Evolutionary conservation across 106 monocot species (phyloP), one percentile per base, ranked within the genome.

Genomic region (Platanthera zijinensis): DNA sequence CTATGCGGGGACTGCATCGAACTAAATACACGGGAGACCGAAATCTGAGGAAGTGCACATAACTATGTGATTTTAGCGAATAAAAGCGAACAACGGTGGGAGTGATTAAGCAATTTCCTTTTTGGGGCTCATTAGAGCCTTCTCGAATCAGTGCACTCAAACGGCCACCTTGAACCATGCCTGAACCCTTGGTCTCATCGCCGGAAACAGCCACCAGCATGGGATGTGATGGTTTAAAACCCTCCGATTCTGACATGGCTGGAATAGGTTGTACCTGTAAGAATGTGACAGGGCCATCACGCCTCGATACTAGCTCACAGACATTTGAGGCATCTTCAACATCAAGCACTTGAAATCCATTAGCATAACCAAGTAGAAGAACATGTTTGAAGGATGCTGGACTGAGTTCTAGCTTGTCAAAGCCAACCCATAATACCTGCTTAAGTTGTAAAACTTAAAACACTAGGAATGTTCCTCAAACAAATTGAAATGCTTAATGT

Each of bases 321-420:
- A 97, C 91, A 86, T 93, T 86, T 10, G 91, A 91, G n/a, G 93
- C 85, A 89, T 97, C 91, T 71, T 93, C 96, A 71, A 97, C 96
- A 85, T 97, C 93, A 74, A 97, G 84, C 7, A 97, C 93, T 89
- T 97, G 96, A 78, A 97, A 97, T 10, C 96, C 96, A 85, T 91
- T 97, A 30, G 87, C 68, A 77, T 93, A 97, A 71, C 96, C 93
- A 75, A 93, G 80, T 64, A 97, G 80, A 69, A 97, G 81, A 59
- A 93, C 93, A 87, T 82, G 80, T 78, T 88, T 93, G 80, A 89
- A 97, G 22, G 76, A 83, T 82, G 84, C 0, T 2, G 83, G 75
- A 79, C 87, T 71, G 62, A 91, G 79, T 74, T 93, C 89, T 80
- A 97, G 59, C 80, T 85, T 93, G 83, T 97, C 96, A 84, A 97